Evolutionary conservation across 257 asterid species (phyloP).

Genomic region (Perilla frutescens): DNA sequence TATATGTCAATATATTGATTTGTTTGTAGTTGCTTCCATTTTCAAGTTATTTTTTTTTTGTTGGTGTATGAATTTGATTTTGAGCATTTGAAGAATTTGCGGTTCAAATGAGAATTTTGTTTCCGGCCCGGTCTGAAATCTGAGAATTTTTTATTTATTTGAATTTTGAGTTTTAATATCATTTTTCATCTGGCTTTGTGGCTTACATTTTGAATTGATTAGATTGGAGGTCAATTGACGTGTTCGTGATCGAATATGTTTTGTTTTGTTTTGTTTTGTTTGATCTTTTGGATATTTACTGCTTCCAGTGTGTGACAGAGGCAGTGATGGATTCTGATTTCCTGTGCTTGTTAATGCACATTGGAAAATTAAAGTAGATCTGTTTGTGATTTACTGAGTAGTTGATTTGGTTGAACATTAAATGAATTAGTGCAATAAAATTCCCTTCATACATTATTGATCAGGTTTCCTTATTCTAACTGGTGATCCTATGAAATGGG

Average conservation of each 20-base stretch:
- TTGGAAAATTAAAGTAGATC: constrained; percentile 22
- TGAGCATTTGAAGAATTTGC: constrained; percentile 20
- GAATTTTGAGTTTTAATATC: constrained; percentile 3
- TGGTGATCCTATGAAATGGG: constrained; percentile 22
- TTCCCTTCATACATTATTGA: not conserved
- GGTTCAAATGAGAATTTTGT: not conserved
- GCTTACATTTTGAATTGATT: constrained; percentile 19
- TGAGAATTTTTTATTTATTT: not conserved
- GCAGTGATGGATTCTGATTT: constrained; percentile 27
- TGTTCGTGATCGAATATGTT: not conserved
- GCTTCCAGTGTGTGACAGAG: constrained; percentile 29
- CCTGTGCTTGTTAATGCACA: constrained; percentile 15
- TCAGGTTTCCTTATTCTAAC: constrained; percentile 17
- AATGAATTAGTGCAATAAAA: constrained; percentile 11
- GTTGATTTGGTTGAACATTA: constrained; percentile 26
- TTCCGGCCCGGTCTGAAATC: constrained; percentile 17
- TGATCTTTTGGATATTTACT: constrained; percentile 22
- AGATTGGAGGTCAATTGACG: constrained; percentile 18
- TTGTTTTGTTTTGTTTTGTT: constrained; percentile 6
- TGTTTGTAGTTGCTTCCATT: constrained; percentile 7
- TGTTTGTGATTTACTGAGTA: constrained; percentile 8
- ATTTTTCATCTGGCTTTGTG: constrained; percentile 8
- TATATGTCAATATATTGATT: constrained; percentile 27
- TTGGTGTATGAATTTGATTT: constrained; percentile 22
- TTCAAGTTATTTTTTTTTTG: not conserved